Evolutionary conservation across 768 basidiomycete genomes (phyloP), one percentile per base, ranked within the genome.

Genomic region (Galerina sulciceps): DNA sequence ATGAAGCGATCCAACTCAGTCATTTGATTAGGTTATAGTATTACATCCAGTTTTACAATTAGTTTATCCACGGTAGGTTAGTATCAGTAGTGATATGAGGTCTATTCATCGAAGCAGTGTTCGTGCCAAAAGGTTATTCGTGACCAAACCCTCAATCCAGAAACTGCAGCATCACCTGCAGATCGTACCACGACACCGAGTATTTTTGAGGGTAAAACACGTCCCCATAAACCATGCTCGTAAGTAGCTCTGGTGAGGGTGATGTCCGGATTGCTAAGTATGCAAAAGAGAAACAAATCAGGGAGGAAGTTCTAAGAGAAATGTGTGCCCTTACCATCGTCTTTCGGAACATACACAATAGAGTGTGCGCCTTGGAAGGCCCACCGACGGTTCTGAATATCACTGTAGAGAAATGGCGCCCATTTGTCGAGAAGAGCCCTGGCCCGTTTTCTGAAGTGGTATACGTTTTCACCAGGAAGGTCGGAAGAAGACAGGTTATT

Each of bases 371-470:
- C 62, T 26, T 63, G 57, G 18, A 59, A 59, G n/a, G 58, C 58
- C 62, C 62, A 63, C 34, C 41, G 53, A 8, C 57, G 54, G 23
- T 53, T 53, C 15, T 37, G 34, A 20, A 63, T 26, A 31, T 63
- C 62, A 2, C 40, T 36, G 10, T 14, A 9, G 5, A 63, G 38
- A 44, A 56, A 40, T 2, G 40, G 26, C 9, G 49, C 50, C 62
- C 62, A 63, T 38, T 63, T 59, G 4, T 63, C 48, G 10, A 63
- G 44, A 10, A 63, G 47, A 4, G 34, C 38, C 6, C 34, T 35
- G 1, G 62, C 58, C 2, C 58, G 62, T 31, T 37, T 47, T 10
- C 58, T 58, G 50, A 63, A 59, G 55, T 63, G 54, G 37, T 63
- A 63, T 17, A 59, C 37, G 18, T 53, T 59, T n/a, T 59, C 62